Base-by-base conservation (phyloP, 768 basidiomycete species). In the Tricholoma sp. region DNA sequence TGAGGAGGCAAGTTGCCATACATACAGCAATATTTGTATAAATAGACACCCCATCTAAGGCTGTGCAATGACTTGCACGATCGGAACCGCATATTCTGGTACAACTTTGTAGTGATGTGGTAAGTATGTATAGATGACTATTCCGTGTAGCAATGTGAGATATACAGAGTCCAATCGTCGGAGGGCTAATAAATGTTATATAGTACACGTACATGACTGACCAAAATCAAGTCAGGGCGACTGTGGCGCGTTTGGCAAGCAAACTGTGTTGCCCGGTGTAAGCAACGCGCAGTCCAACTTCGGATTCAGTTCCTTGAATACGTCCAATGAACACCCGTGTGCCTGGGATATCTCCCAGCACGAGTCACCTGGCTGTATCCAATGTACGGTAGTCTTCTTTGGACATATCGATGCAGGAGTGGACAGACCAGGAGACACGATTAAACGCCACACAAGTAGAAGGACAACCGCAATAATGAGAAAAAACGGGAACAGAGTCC, bases 401-500 rank as follows among this genome's bases (percentile, higher is more conserved):
- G 77, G 74, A 60, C 80, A 81, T 7, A 65, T 61, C 44, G 65
- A 61, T 15, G 66, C 61, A 3, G 69, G 60, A 1, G 72, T 56
- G 8, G 76, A 65, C 45, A 82, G 72, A 5, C 68, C 67, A 1
- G 78, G 77, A 6, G 73, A 74, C 34, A 80, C 60, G 13, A 83
- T 72, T 45, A 87, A 75, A 10, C 85, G 81, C 81, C 83, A 87
- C 57, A 85, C 69, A 53, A 87, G 78, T 11, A 89, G 75, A 39
- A 89, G 76, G 17, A 82, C 57, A 53, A 83, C 85, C 10, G 79
- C 81, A 42, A 88, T 77, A 50, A 87, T 78, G 56, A 89, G 82
- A 74, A 88, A 85, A 73, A 88, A 89, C 6, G 86, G 86, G 63
- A 86, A 84, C 6, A 89, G 74, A 0, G 83, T 78, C 20, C 81